A percentile compares a stretch with the other conserved stretches of the same genome.
phyloP scores from a whole-genome alignment of 2,329 filamentous ascomycete species.

The Phoma sp. region DNA sequence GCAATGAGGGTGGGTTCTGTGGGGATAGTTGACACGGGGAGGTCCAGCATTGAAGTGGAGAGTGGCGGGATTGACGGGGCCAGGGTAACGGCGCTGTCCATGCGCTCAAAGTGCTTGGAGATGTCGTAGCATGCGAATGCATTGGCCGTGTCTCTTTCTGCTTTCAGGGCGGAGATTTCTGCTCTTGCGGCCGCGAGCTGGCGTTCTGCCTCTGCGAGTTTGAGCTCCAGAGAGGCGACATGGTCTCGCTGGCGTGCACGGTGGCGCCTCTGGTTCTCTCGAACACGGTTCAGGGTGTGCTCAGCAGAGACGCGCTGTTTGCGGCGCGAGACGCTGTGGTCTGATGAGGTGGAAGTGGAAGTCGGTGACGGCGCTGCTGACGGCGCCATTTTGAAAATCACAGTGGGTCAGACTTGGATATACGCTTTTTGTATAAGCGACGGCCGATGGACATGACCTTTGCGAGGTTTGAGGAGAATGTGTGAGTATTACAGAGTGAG shows the following conservation, averaged over 20 bases:
- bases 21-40: neutral
- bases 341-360: constrained; percentile 16
- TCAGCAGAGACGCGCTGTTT: constrained; percentile 41
- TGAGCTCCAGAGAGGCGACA: constrained; percentile 51
- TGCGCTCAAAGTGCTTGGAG: constrained; percentile 9
- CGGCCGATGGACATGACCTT: neutral
- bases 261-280: constrained; percentile 62
- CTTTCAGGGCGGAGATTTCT: constrained; percentile 37
- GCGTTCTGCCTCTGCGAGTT: constrained; percentile 40
- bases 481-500: neutral
- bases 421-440: no score
- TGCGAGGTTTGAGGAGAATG: neutral
- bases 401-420: neutral
- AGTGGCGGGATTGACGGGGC: neutral
- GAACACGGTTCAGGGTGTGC: constrained; percentile 52
- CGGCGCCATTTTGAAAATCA: constrained; percentile 10
- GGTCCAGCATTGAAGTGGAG: neutral
- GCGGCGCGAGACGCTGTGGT: constrained; percentile 18
- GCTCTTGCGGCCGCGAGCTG: constrained; percentile 32
- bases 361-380: constrained; percentile 12
- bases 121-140: constrained; percentile 13
- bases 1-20: neutral
- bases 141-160: constrained; percentile 23
- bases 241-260: constrained; percentile 54
- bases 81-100: neutral